Evolutionary conservation across 1,139 yeast species (phyloP).

Genomic region (Meyerozyma smithsonii): DNA sequence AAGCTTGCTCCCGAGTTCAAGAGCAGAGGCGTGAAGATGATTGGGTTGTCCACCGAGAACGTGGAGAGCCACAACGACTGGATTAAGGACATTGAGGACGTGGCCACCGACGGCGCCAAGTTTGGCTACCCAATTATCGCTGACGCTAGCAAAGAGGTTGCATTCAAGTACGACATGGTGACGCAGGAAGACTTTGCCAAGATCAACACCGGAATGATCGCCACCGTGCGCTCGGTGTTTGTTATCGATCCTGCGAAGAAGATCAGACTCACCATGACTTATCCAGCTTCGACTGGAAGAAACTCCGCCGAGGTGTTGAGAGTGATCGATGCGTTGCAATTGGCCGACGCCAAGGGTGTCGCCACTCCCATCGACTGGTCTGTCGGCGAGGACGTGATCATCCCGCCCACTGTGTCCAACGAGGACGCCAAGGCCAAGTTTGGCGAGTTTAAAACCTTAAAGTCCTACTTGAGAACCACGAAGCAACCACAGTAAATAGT

Average conservation of each 20-base stretch:
- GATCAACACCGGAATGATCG: conserved; percentile 59
- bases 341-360: conserved; percentile 71
- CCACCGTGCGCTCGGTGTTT: conserved; percentile 85
- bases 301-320: conserved; percentile 84
- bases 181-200: conserved; percentile 84
- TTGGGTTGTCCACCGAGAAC: conserved; percentile 80
- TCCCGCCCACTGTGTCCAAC: conserved; percentile 77
- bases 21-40: conserved; percentile 74
- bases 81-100: conserved; percentile 86
- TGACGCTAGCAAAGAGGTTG: conserved; percentile 74
- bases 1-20: conserved; percentile 77
- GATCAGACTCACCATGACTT: conserved; percentile 74
- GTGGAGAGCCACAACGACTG: conserved; percentile 73
- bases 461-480: conserved; percentile 60
- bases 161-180: conserved; percentile 83
- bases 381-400: conserved; percentile 81
- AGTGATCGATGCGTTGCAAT: conserved; percentile 80
- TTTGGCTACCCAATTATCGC: conserved; percentile 86
- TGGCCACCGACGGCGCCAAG: conserved; percentile 55
- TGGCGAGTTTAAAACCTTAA: conserved; percentile 74
- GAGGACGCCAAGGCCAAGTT: conserved; percentile 78
- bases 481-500: conserved; percentile 5
- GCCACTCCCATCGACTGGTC: conserved; percentile 79
- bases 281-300: conserved; percentile 91
- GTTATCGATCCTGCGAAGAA: conserved; percentile 84